Percentiles rank a stretch among this genome's conserved stretches.
These are phyloP conservation scores for Nakaseomyces bracarensis DNA, from an alignment of 1,139 yeast species.

Conservation along the genomic window DNA sequence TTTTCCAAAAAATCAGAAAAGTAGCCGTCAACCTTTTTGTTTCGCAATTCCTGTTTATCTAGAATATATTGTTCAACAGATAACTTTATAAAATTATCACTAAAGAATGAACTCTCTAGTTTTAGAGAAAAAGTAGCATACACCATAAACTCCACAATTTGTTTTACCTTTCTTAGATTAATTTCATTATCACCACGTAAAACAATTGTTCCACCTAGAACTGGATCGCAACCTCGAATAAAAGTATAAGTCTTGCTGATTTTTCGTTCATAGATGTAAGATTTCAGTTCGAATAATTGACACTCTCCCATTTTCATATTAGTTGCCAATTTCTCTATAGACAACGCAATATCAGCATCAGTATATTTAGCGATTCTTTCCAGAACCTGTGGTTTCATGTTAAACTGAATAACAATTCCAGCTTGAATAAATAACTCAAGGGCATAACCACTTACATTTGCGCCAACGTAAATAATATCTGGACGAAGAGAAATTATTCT, in stretches of 20 bases:
- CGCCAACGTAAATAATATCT: constrained; percentile 70
- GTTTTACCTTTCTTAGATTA: constrained; percentile 57
- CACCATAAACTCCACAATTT: constrained; percentile 71
- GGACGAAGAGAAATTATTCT: constrained; percentile 74
- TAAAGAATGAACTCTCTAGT: constrained; percentile 71
- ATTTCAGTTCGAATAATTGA: constrained; percentile 58
- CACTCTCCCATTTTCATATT: constrained; percentile 66
- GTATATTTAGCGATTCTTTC: constrained; percentile 75
- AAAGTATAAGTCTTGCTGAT: constrained; percentile 63
- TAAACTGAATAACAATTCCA: constrained; percentile 69
- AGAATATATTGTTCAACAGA: constrained; percentile 33
- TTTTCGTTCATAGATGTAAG: constrained; percentile 45
- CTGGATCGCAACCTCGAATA: constrained; percentile 67
- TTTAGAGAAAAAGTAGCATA: constrained; percentile 69
- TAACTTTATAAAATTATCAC: constrained; percentile 59
- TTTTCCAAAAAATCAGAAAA: constrained; percentile 44
- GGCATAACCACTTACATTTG: constrained; percentile 79
- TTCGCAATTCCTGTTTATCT: constrained; percentile 13
- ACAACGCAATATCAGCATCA: constrained; percentile 67
- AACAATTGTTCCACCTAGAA: constrained; percentile 73
- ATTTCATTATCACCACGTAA: constrained; percentile 69
- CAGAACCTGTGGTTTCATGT: constrained; percentile 75
- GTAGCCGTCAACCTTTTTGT: constrained; percentile 25
- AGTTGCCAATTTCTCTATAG: constrained; percentile 55
- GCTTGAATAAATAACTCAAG: constrained; percentile 61